Base-by-base conservation (phyloP, 1,284 basidiomycete genomes). In the Ustilago xerochloae region DNA sequence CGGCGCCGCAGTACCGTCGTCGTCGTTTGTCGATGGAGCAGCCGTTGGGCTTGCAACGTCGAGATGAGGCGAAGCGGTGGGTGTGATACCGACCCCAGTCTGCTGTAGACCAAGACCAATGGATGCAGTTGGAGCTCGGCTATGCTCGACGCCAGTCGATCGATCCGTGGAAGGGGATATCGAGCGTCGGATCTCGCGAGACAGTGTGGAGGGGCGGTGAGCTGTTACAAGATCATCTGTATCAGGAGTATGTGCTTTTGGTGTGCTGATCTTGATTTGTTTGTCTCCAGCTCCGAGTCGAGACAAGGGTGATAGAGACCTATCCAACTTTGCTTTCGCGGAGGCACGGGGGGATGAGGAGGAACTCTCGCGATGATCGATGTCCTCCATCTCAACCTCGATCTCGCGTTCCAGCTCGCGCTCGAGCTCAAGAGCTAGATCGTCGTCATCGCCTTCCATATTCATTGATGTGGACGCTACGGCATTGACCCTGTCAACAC, bases 81-180 rank as follows among this genome's bases (percentile, higher is more conserved):
- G 71, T 8, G 71, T 68, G 35, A 68, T 65, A n/a, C 58, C 71
- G 2, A 57, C 49, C 0, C 58, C 65, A 8, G 62, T 64, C 43
- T 54, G 58, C 18, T 64, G 71, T n/a, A 74, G 41, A 13, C 71
- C 71, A 2, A 74, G 51, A 6, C 70, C 70, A 38, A 73, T 68
- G 1, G 64, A 68, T 15, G 69, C 60, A 10, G 39, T 24, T 2
- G 59, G 33, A 3, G 47, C 29, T 8, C 41, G 13, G 4, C 10
- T 15, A 9, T 35, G 7, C 2, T 29, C 29, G 6, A 5, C 28
- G 10, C 49, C 33, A 4, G 24, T 39, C 13, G 51, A 50, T n/a
- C 32, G 55, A 22, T 45, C 47, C 10, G 50, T 33, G 18, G 24
- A 15, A 2, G 65, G 54, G 10, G 66, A 59, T 15, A 13, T 29